These are phyloP conservation scores for Phytophthora europaea DNA, from an alignment of 352 stramenopile species.

Conservation along the genomic window DNA sequence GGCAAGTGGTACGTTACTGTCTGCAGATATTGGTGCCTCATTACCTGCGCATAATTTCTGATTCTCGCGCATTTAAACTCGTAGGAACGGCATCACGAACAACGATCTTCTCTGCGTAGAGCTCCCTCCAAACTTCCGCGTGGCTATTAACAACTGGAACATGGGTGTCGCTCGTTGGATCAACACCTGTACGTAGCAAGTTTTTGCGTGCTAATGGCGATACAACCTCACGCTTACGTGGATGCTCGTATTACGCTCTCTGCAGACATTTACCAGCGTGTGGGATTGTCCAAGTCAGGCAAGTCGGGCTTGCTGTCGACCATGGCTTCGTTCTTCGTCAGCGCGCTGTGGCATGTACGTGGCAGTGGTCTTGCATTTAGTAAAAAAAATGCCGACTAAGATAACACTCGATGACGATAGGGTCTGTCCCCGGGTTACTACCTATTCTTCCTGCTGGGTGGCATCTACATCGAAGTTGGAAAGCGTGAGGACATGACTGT, in stretches of 20 bases:
- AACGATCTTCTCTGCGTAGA: constrained; percentile 89
- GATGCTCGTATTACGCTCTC: not conserved
- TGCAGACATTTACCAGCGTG: constrained; percentile 88
- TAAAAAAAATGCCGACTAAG: constrained; percentile 14
- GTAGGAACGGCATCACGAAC: constrained; percentile 88
- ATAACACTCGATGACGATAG: constrained; percentile 37
- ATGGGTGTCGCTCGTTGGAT: constrained; percentile 88
- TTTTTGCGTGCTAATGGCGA: not conserved
- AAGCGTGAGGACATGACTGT: constrained; percentile 57
- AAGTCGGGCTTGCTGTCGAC: constrained; percentile 80
- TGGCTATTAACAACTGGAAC: constrained; percentile 92
- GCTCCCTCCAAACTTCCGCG: constrained; percentile 86
- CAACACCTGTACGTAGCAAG: constrained; percentile 74
- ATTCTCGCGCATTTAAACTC: not conserved
- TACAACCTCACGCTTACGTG: not conserved
- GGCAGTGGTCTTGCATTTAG: not conserved
- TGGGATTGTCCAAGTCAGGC: constrained; percentile 82
- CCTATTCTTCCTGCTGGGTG: constrained; percentile 88
- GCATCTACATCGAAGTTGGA: constrained; percentile 89
- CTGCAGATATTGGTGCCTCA: not conserved
- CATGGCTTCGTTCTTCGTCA: constrained; percentile 85
- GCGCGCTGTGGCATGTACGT: constrained; percentile 87
- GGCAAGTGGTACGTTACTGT: constrained; percentile 68
- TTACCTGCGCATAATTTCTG: not conserved
- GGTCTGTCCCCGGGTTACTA: constrained; percentile 90